Conservation (phyloP, 2,329 filamentous ascomycete genomes). For the Penicillium sp. region DNA sequence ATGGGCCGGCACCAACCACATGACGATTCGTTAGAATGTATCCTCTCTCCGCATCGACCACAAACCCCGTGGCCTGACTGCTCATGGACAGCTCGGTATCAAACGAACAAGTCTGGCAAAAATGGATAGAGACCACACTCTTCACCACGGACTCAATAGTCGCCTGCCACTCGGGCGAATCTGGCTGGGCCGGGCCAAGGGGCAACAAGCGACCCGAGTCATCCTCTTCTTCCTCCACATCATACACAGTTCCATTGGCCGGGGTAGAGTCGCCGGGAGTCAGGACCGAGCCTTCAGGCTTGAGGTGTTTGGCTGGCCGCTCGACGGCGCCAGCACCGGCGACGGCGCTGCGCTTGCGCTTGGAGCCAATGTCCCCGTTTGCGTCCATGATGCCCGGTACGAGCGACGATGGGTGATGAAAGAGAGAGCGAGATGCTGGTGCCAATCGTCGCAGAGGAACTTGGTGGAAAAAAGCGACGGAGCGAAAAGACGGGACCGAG, state of each 20-base stretch:
- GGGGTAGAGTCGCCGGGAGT: conserved; percentile 46
- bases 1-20: conserved; percentile 91
- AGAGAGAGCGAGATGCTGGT: conserved; percentile 7
- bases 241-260: conserved; percentile 47
- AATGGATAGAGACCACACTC: conserved; percentile 97
- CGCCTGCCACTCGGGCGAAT: conserved; percentile 88
- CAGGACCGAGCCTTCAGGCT: conserved; percentile 47
- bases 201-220: conserved; percentile 49
- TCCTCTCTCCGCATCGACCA: conserved; percentile 91
- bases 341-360: conserved; percentile 58
- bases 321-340: conserved; percentile 46
- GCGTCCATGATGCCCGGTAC: conserved; percentile 47
- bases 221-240: conserved; percentile 46
- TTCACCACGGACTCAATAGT: conserved; percentile 93
- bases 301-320: conserved; percentile 58
- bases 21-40: conserved; percentile 89
- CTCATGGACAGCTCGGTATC: conserved; percentile 94
- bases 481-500: conserved; percentile 10
- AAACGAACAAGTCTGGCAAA: conserved; percentile 97
- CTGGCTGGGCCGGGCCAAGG: conserved; percentile 54
- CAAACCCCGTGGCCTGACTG: conserved; percentile 95
- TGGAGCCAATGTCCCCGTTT: conserved; percentile 51
- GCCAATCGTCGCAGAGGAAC: conserved; percentile 12
- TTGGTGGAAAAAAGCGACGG: conserved; percentile 16
- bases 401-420: conserved; percentile 11